A percentile compares a stretch with the other conserved stretches of the same genome.
Conservation (phyloP, 1,139 yeast genomes). For the Arxiozyma telluris region DNA sequence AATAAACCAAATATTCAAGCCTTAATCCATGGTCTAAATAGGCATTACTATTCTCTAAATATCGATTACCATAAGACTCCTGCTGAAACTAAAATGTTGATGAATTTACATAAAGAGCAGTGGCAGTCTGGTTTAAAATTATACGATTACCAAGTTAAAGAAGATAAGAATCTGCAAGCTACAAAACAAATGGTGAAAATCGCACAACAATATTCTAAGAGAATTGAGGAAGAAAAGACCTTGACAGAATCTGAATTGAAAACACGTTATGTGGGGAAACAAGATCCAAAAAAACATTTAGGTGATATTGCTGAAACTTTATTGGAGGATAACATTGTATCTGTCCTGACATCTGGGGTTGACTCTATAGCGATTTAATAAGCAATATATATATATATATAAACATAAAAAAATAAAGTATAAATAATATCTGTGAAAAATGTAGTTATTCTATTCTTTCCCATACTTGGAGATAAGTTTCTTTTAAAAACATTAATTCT, state of each 20-base stretch:
- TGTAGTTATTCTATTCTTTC: constrained; percentile 21
- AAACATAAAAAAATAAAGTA: constrained; percentile 3
- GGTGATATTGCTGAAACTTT: constrained; percentile 78
- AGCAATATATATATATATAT: neutral
- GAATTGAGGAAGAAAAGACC: constrained; percentile 90
- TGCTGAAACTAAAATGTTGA: constrained; percentile 86
- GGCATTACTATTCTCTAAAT: constrained; percentile 92
- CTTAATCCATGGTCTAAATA: constrained; percentile 90
- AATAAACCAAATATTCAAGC: constrained; percentile 98
- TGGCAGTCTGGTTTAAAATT: constrained; percentile 92
- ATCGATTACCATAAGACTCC: constrained; percentile 91
- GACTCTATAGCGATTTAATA: constrained; percentile 75
- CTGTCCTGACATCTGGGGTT: constrained; percentile 79
- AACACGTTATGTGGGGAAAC: constrained; percentile 95
- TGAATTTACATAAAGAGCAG: constrained; percentile 87
- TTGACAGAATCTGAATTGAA: constrained; percentile 79
- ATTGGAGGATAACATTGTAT: constrained; percentile 82
- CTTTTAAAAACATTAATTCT: constrained; percentile 55
- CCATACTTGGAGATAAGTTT: constrained; percentile 65
- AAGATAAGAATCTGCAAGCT: constrained; percentile 62
- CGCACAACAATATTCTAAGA: constrained; percentile 80
- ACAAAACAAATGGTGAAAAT: constrained; percentile 78
- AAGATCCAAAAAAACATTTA: constrained; percentile 96
- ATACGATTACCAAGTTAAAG: constrained; percentile 70
- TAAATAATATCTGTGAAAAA: neutral